A percentile compares a stretch with the other conserved stretches of the same genome.
Evolutionary conservation across 257 asterid species (phyloP).

Genomic region (Salvia splendens): DNA sequence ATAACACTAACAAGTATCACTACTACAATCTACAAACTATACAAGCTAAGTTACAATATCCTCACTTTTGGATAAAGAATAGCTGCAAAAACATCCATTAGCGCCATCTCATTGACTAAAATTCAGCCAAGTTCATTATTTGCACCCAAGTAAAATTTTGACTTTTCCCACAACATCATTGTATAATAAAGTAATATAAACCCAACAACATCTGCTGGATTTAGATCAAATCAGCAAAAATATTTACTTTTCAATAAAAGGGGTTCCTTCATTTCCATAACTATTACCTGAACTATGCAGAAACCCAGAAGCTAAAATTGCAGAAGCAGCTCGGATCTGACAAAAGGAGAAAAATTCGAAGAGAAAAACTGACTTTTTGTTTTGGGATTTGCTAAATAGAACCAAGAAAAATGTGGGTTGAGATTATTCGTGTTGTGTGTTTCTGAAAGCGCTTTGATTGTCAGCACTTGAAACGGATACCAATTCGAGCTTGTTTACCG

Average conservation of each 20-base stretch:
- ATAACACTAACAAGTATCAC: conserved; percentile 16
- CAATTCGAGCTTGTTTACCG: conserved; percentile 22
- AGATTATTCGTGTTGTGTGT: conserved; percentile 18
- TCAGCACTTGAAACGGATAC: conserved; percentile 33
- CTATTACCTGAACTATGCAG: conserved; percentile 38
- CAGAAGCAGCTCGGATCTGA: conserved; percentile 40
- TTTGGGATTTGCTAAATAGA: conserved; percentile 23
- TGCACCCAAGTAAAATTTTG: neutral
- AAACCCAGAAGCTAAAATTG: conserved; percentile 36
- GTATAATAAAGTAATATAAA: conserved; percentile 4
- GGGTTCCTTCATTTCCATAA: conserved; percentile 12
- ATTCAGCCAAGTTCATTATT: conserved; percentile 12
- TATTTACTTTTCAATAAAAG: neutral
- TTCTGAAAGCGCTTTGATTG: conserved; percentile 20
- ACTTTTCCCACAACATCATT: conserved; percentile 16
- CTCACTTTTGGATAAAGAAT: conserved; percentile 5
- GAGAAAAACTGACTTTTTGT: conserved; percentile 25
- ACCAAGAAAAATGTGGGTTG: conserved; percentile 19
- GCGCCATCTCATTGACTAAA: conserved; percentile 10
- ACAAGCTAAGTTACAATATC: conserved; percentile 9
- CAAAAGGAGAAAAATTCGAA: conserved; percentile 19
- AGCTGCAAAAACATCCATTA: neutral
- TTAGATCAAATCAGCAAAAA: too few species aligned
- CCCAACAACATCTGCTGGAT: too few species aligned
- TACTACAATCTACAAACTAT: neutral